phyloP scores from a whole-genome alignment of 345 rosid species.

The Eucalyptus curtisii region DNA sequence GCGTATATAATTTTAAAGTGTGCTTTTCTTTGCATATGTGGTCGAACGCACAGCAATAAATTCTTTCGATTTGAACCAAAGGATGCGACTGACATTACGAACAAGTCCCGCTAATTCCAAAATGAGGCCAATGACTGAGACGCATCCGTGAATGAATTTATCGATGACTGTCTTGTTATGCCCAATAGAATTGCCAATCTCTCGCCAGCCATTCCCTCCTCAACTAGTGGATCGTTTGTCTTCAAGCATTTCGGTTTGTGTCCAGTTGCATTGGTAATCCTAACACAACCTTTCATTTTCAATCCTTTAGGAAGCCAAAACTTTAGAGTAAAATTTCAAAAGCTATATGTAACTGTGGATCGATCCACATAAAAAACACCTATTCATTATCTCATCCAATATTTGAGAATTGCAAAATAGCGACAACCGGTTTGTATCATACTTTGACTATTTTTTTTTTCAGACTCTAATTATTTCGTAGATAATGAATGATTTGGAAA shows the following conservation, averaged over 20 bases:
- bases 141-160: neutral
- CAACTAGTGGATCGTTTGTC: neutral
- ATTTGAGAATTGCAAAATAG: neutral
- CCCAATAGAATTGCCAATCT: neutral
- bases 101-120: neutral
- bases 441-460: fast-evolving
- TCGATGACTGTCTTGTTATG: neutral
- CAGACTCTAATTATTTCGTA: neutral
- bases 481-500: neutral
- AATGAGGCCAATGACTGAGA: neutral
- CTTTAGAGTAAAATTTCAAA: neutral
- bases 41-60: neutral
- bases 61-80: neutral
- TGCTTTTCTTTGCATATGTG: neutral
- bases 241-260: neutral
- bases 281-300: neutral
- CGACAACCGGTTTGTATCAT: neutral
- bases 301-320: neutral
- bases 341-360: neutral
- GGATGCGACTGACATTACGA: neutral
- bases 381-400: neutral
- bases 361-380: neutral
- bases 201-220: neutral
- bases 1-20: neutral
- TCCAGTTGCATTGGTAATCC: neutral